Evolutionary conservation across 306 rosid genomes (phyloP).

Genomic region (Quercus berberidifolia): DNA sequence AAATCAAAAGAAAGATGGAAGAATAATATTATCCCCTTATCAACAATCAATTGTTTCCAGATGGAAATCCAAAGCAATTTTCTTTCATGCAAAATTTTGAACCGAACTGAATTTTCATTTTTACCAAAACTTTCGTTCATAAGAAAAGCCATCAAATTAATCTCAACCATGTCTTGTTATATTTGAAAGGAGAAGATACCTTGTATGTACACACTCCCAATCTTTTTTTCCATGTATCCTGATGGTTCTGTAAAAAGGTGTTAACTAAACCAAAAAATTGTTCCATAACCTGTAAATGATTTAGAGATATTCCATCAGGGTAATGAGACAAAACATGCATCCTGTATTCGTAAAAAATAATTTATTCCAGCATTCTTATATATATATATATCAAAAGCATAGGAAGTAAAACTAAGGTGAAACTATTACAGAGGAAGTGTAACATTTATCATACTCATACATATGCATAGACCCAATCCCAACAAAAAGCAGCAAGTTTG

Average conservation of each 20-base stretch:
- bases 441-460: neutral
- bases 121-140: neutral
- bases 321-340: slow-evolving; percentile 1
- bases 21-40: neutral
- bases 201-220: slow-evolving; percentile 84
- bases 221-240: slow-evolving; percentile 77
- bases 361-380: neutral
- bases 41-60: neutral
- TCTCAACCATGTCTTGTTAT: neutral
- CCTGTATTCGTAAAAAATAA: neutral
- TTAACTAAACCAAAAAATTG: slow-evolving; percentile 88
- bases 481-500: neutral
- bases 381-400: neutral
- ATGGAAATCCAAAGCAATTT: neutral
- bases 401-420: neutral
- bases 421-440: neutral
- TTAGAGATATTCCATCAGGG: slow-evolving; percentile 13
- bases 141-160: neutral
- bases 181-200: slow-evolving; percentile 44
- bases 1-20: neutral
- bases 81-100: neutral
- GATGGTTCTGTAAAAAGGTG: slow-evolving; percentile 86
- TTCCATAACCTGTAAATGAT: slow-evolving; percentile 73
- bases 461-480: neutral
- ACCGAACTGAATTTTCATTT: neutral